Evolutionary conservation across 495 filamentous ascomycete genomes (phyloP).

Genomic region (Xylaria acuta): DNA sequence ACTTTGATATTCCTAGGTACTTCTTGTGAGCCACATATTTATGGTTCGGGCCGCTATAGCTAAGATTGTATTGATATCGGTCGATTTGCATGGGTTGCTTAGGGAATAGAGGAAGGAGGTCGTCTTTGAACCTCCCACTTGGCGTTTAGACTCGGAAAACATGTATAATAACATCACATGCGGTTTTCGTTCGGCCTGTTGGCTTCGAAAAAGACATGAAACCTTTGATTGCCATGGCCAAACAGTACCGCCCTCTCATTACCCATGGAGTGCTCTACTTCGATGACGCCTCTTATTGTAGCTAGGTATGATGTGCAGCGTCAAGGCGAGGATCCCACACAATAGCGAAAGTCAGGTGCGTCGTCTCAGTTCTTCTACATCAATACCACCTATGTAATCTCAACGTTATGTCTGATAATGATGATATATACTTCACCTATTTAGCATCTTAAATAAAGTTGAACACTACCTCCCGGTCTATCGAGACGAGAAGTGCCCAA

Average conservation of each 20-base stretch:
- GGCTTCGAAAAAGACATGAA: not conserved
- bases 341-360: not conserved
- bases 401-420: not conserved
- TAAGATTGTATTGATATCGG: conserved; percentile 21
- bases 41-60: not conserved
- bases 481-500: conserved; percentile 15
- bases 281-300: not conserved
- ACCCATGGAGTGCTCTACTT: not conserved
- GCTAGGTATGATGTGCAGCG: not conserved
- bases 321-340: not conserved
- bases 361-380: not conserved
- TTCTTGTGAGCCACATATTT: not conserved
- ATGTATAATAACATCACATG: conserved; percentile 17
- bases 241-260: not conserved
- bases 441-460: not conserved
- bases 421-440: not conserved
- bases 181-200: not conserved
- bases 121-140: not conserved
- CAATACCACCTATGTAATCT: not conserved
- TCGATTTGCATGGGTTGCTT: conserved; percentile 2
- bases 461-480: not conserved
- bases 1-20: conserved; percentile 10
- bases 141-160: conserved; percentile 22
- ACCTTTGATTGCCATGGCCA: not conserved
- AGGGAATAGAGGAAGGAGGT: conserved; percentile 6